Percentiles rank a stretch among this genome's conserved stretches.
Conservation (phyloP, 2,329 filamentous ascomycete genomes). For the Ilyonectria sp. region DNA sequence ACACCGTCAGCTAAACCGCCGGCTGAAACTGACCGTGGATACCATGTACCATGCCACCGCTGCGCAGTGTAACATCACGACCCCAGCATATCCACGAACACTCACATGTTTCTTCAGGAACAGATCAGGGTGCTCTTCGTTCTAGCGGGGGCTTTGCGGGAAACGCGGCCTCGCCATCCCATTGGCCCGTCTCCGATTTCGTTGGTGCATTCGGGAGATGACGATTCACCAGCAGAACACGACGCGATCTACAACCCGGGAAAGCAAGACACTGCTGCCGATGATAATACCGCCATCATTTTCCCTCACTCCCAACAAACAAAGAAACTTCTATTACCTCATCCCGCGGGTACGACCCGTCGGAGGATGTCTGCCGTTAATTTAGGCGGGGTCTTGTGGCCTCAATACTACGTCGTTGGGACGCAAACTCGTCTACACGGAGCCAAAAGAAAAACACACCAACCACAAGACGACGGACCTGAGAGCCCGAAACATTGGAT, state of each 20-base stretch:
- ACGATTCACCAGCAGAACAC: conserved; percentile 15
- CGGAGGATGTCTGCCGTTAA: not conserved
- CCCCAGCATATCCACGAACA: conserved; percentile 31
- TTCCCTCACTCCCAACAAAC: conserved; percentile 18
- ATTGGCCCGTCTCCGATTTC: conserved; percentile 27
- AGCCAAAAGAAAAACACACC: conserved; percentile 9
- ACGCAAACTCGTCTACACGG: not conserved
- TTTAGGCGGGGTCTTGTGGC: not conserved
- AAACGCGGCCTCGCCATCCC: conserved; percentile 10
- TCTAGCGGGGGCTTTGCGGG: conserved; percentile 34
- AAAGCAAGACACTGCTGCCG: not conserved
- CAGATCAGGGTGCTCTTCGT: conserved; percentile 27
- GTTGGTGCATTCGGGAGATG: conserved; percentile 20
- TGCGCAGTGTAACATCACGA: conserved; percentile 39
- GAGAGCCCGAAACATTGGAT: not conserved
- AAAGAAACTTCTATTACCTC: conserved; percentile 16
- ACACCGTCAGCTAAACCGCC: conserved; percentile 4
- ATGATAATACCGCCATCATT: not conserved
- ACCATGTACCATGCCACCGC: conserved; percentile 36
- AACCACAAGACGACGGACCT: not conserved
- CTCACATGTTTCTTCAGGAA: conserved; percentile 36
- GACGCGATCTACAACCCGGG: not conserved
- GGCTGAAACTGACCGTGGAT: conserved; percentile 27
- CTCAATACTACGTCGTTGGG: not conserved
- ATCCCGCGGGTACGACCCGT: not conserved